Percentiles rank a stretch among this genome's conserved stretches.
Conservation (phyloP, 768 basidiomycete genomes). For the Collybia nuda region DNA sequence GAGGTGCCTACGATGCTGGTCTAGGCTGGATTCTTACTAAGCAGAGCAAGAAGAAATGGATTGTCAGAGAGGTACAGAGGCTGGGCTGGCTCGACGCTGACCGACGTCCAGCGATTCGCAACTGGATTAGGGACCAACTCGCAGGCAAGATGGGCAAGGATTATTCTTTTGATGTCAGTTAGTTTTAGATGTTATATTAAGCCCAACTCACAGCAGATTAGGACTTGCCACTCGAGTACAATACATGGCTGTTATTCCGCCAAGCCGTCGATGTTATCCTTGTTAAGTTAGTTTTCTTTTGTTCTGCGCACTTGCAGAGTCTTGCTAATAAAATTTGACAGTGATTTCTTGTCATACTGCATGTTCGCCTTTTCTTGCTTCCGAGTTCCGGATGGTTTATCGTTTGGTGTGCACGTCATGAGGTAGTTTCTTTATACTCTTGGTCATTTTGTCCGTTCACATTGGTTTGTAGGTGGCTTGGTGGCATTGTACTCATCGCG, state of each 20-base stretch:
- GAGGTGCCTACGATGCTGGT: constrained; percentile 88
- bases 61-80: constrained; percentile 76
- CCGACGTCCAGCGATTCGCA: constrained; percentile 58
- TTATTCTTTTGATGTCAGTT: constrained; percentile 79
- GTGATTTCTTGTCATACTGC: constrained; percentile 93
- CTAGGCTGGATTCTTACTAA: constrained; percentile 92
- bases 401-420: constrained; percentile 70
- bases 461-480: constrained; percentile 67
- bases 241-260: constrained; percentile 94
- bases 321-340: constrained; percentile 26
- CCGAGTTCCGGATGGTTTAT: constrained; percentile 79
- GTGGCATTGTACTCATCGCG: constrained; percentile 79
- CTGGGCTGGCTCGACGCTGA: constrained; percentile 87
- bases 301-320: not conserved
- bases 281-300: constrained; percentile 68
- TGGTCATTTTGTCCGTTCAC: not conserved
- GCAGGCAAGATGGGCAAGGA: constrained; percentile 93
- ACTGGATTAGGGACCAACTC: constrained; percentile 87
- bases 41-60: constrained; percentile 95
- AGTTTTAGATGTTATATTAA: not conserved
- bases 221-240: constrained; percentile 92
- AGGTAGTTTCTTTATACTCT: constrained; percentile 44
- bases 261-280: constrained; percentile 96
- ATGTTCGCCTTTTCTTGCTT: constrained; percentile 95
- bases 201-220: constrained; percentile 21